Evolutionary conservation across 306 rosid species (phyloP).

Genomic region (Lagenaria siceraria): DNA sequence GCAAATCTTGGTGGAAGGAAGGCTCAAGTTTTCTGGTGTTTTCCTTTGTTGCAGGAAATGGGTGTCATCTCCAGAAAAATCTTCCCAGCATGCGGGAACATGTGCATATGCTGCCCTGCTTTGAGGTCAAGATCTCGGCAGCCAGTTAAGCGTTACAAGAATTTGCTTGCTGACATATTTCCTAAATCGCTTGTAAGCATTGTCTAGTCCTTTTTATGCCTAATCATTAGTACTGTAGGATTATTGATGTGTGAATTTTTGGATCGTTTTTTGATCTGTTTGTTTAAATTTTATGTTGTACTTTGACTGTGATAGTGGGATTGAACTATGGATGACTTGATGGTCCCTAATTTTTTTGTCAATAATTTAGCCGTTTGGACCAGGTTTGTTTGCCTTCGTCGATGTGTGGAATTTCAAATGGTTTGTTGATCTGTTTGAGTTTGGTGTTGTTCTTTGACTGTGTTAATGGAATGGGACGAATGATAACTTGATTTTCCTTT

Average conservation of each 20-base stretch:
- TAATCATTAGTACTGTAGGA: not conserved
- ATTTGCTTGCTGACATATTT: constrained; percentile 77
- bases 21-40: constrained; percentile 4
- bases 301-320: not conserved
- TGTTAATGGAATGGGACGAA: not conserved
- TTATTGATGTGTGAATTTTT: not conserved
- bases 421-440: not conserved
- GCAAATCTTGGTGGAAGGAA: not conserved
- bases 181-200: constrained; percentile 70
- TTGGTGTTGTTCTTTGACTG: not conserved
- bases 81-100: constrained; percentile 88
- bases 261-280: not conserved
- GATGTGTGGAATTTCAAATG: not conserved
- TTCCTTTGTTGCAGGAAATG: constrained; percentile 44
- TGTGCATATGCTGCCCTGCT: constrained; percentile 98
- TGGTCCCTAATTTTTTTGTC: not conserved
- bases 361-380: not conserved
- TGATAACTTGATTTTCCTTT: not conserved
- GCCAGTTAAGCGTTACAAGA: constrained; percentile 92
- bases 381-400: not conserved
- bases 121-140: constrained; percentile 91
- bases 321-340: not conserved
- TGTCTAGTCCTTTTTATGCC: not conserved
- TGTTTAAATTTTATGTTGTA: not conserved
- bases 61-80: constrained; percentile 83